Evolutionary conservation across 805 yeast species (phyloP).

Genomic region (Candida morakotiae): DNA sequence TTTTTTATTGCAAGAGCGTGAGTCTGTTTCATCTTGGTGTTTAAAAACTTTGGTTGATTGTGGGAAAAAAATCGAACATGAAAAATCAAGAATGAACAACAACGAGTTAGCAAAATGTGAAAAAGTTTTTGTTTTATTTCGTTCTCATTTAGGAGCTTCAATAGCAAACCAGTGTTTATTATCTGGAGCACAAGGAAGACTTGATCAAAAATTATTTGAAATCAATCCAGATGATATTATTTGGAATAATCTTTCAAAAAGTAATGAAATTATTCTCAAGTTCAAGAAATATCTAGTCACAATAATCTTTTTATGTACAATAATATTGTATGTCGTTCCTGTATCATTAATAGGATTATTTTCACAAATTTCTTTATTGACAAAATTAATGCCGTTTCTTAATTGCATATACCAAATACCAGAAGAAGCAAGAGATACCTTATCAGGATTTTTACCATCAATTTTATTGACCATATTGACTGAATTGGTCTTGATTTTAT

Average conservation of each 20-base stretch:
- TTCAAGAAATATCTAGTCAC: slow-evolving; percentile 43
- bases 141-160: slow-evolving; percentile 52
- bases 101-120: slow-evolving; percentile 23
- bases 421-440: slow-evolving; percentile 43
- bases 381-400: slow-evolving; percentile 57
- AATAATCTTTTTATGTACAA: slow-evolving; percentile 43
- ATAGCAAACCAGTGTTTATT: slow-evolving; percentile 59
- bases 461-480: slow-evolving; percentile 60
- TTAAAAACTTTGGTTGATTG: slow-evolving; percentile 14
- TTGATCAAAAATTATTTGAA: slow-evolving; percentile 44
- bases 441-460: slow-evolving; percentile 67
- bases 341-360: slow-evolving; percentile 76
- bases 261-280: slow-evolving; percentile 31
- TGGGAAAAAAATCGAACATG: slow-evolving; percentile 15
- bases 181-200: slow-evolving; percentile 36
- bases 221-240: slow-evolving; percentile 64
- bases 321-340: slow-evolving; percentile 70
- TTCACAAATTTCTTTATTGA: slow-evolving; percentile 67
- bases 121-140: slow-evolving; percentile 62
- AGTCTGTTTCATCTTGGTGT: slow-evolving; percentile 25
- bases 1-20: slow-evolving; percentile 18
- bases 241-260: slow-evolving; percentile 59
- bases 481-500: slow-evolving; percentile 55
- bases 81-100: slow-evolving; percentile 14
- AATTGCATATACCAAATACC: slow-evolving; percentile 56